These are phyloP conservation scores for Cyberlindnera xishuangbannaensis DNA, from an alignment of 805 yeast species.

Conservation along the genomic window DNA sequence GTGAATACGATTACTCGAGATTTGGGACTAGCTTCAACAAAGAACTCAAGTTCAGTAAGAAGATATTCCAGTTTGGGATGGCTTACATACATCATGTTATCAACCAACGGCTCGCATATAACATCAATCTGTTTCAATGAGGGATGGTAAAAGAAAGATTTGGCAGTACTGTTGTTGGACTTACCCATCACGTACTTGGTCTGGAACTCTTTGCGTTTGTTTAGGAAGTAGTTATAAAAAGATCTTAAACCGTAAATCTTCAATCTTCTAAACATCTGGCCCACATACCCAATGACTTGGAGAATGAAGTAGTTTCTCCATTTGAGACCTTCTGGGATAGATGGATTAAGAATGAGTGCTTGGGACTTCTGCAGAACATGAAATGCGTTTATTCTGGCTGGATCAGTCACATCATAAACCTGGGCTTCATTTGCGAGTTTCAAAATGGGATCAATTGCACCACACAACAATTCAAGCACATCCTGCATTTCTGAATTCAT, in stretches of 20 bases:
- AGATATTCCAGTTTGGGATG: conserved; percentile 71
- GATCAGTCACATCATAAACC: conserved; percentile 60
- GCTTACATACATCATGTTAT: conserved; percentile 37
- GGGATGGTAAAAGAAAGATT: conserved; percentile 52
- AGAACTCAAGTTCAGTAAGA: conserved; percentile 49
- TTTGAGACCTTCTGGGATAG: conserved; percentile 60
- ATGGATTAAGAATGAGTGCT: conserved; percentile 45
- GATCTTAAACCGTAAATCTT: conserved; percentile 79
- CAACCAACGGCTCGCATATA: conserved; percentile 39
- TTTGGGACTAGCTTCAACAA: conserved; percentile 41
- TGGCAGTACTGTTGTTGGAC: conserved; percentile 57
- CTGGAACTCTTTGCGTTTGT: conserved; percentile 51
- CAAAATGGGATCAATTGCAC: conserved; percentile 63
- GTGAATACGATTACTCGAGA: conserved; percentile 85
- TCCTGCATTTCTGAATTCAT: conserved; percentile 49
- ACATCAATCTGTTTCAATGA: conserved; percentile 39
- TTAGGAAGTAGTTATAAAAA: conserved; percentile 61
- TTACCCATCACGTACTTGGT: conserved; percentile 55
- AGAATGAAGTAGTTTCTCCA: conserved; percentile 65
- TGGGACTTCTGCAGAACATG: conserved; percentile 65
- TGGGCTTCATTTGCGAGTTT: conserved; percentile 57
- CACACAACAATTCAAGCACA: conserved; percentile 48
- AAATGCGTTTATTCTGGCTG: conserved; percentile 63
- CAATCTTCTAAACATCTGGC: conserved; percentile 62
- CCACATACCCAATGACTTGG: conserved; percentile 61